These are phyloP conservation scores for Fusarium aywerte DNA, from an alignment of 2,329 filamentous ascomycete species.

Conservation along the genomic window DNA sequence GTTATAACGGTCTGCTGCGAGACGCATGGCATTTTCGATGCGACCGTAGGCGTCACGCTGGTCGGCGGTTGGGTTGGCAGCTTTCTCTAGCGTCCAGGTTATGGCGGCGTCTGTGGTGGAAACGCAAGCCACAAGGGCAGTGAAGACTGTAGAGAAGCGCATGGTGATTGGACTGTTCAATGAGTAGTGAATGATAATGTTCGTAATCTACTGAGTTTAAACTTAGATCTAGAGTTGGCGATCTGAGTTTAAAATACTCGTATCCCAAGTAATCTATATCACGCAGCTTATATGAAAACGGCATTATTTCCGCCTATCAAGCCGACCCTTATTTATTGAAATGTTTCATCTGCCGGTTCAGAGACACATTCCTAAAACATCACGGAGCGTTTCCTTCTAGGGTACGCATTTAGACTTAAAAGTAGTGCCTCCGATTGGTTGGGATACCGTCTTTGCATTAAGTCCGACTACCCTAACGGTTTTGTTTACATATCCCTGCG, in stretches of 20 bases:
- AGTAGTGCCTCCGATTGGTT: conserved; percentile 4
- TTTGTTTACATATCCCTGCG: not conserved
- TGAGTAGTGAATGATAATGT: not conserved
- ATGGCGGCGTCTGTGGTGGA: conserved; percentile 52
- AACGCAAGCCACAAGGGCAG: conserved; percentile 46
- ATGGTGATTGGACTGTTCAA: conserved; percentile 38
- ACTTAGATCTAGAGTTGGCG: not conserved
- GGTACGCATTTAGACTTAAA: not conserved
- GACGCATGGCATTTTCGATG: conserved; percentile 57
- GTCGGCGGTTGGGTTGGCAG: conserved; percentile 55
- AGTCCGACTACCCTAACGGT: not conserved
- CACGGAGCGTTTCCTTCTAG: conserved; percentile 22
- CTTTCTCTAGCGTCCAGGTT: conserved; percentile 53
- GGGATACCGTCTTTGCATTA: not conserved
- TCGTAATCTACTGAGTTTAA: not conserved
- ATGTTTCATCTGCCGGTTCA: conserved; percentile 18
- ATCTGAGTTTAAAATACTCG: not conserved
- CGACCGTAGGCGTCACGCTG: conserved; percentile 56
- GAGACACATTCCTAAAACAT: conserved; percentile 12
- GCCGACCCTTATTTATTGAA: conserved; percentile 5
- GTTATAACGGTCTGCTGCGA: conserved; percentile 55
- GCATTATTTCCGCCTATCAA: conserved; percentile 14
- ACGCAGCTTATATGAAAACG: not conserved
- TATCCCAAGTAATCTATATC: not conserved
- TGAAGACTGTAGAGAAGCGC: conserved; percentile 48